Conservation (phyloP, 202 grass and related monocot genomes). For the Elaeis oleifera region DNA sequence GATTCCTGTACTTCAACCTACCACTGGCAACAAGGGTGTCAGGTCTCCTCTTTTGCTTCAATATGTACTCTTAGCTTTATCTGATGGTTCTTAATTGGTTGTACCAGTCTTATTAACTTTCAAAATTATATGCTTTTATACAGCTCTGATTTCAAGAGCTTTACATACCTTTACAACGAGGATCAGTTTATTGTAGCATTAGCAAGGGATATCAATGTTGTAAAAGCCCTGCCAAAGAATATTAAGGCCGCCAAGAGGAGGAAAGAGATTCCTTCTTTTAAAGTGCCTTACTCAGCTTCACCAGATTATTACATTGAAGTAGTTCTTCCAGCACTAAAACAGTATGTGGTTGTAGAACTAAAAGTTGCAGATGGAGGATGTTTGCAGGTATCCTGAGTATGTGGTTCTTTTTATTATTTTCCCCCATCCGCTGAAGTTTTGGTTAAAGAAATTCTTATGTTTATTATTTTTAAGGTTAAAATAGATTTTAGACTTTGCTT, state of each 20-base stretch:
- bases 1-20: neutral
- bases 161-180: slow-evolving; percentile 1
- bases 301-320: neutral
- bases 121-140: neutral
- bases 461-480: no score
- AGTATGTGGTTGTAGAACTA: no score
- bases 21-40: slow-evolving; percentile 3
- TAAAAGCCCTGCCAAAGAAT: neutral
- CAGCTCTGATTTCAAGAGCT: slow-evolving; percentile 5
- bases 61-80: neutral
- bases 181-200: slow-evolving; percentile 3
- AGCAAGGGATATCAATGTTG: neutral
- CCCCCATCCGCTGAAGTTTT: no score
- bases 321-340: no score
- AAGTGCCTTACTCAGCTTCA: neutral
- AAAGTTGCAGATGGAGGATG: no score
- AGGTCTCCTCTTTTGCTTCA: neutral
- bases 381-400: no score
- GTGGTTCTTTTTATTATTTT: no score
- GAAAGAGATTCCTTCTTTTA: slow-evolving; percentile 4
- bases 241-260: slow-evolving; percentile 4
- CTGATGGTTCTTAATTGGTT: no score
- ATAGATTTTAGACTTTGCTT: no score
- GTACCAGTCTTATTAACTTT: no score
- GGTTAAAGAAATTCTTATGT: no score